Percentiles rank a stretch among this genome's conserved stretches.
Conservation (phyloP, 106 monocot genomes). For the Dactylorhiza incarnata region DNA sequence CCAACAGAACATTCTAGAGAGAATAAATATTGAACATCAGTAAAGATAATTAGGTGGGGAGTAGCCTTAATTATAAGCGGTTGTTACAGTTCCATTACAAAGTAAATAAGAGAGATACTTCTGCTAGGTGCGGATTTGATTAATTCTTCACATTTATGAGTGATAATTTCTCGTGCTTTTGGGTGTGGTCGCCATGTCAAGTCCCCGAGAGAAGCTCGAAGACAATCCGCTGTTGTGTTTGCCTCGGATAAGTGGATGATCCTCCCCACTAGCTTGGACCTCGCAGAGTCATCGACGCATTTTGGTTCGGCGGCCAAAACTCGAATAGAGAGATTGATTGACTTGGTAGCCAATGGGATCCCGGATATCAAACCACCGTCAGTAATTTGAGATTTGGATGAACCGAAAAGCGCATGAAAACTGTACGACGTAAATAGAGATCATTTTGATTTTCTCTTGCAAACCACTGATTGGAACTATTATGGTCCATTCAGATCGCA, state of each 20-base stretch:
- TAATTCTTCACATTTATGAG: no score
- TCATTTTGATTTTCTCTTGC: constrained; percentile 3
- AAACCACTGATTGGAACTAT: constrained; percentile 90
- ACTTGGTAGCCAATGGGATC: constrained; percentile 75
- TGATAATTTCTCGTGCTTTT: neutral
- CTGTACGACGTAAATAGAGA: neutral
- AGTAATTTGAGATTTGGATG: constrained; percentile 10
- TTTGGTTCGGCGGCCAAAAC: constrained; percentile 85
- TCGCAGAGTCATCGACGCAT: constrained; percentile 88
- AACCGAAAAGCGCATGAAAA: neutral
- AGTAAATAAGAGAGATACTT: no score
- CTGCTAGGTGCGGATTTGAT: no score
- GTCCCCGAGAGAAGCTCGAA: constrained; percentile 87
- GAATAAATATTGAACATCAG: no score
- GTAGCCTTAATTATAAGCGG: no score
- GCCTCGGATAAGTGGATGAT: constrained; percentile 47
- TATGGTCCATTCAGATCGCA: no score
- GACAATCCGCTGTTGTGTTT: constrained; percentile 91
- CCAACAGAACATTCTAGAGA: no score
- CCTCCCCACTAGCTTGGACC: constrained; percentile 65
- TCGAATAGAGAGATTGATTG: constrained; percentile 72
- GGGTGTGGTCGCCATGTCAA: constrained; percentile 57
- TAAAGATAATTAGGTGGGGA: no score
- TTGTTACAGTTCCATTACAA: no score
- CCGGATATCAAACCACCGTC: constrained; percentile 96